A percentile compares a stretch with the other conserved stretches of the same genome.
Evolutionary conservation across 306 rosid genomes (phyloP).

Genomic region (Pterocarpus santalinus): DNA sequence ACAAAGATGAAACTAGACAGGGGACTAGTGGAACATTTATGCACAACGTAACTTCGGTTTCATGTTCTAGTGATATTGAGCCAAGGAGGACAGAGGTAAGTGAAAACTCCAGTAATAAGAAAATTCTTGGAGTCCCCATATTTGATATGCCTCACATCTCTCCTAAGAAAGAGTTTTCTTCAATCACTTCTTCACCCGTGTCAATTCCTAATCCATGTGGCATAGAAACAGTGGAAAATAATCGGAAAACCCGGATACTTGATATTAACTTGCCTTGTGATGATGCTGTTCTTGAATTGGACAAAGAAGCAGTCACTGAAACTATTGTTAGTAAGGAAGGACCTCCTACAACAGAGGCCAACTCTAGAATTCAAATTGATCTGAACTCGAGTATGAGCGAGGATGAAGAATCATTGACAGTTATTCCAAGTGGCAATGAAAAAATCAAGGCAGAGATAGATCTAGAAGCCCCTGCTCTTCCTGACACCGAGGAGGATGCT

Average conservation of each 20-base stretch:
- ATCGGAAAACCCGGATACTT: slow-evolving; percentile 49
- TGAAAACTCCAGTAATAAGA: slow-evolving; percentile 56
- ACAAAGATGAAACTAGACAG: slow-evolving; percentile 56
- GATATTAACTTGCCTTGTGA: slow-evolving; percentile 94
- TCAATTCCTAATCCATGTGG: slow-evolving; percentile 54
- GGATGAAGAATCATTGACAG: slow-evolving; percentile 71
- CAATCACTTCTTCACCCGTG: slow-evolving; percentile 52
- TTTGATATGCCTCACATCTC: slow-evolving; percentile 62
- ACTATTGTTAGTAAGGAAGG: slow-evolving; percentile 48
- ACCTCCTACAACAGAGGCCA: slow-evolving; percentile 51
- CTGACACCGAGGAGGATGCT: slow-evolving; percentile 62
- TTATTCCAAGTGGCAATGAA: slow-evolving; percentile 49
- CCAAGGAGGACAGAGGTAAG: slow-evolving; percentile 56
- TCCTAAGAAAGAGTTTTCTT: slow-evolving; percentile 66
- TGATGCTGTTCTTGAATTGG: slow-evolving; percentile 60
- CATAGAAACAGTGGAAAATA: slow-evolving; percentile 51
- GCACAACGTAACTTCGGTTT: slow-evolving; percentile 55
- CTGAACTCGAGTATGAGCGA: slow-evolving; percentile 78
- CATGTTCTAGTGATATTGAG: slow-evolving; percentile 57
- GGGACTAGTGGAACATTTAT: slow-evolving; percentile 50
- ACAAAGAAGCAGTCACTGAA: slow-evolving; percentile 48
- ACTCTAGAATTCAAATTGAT: slow-evolving; percentile 69
- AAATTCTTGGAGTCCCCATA: slow-evolving; percentile 77
- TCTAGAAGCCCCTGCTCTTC: slow-evolving; percentile 74
- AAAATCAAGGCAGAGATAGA: slow-evolving; percentile 63